Conservation (phyloP, 176 grass and related monocot genomes). For the Areca catechu region DNA sequence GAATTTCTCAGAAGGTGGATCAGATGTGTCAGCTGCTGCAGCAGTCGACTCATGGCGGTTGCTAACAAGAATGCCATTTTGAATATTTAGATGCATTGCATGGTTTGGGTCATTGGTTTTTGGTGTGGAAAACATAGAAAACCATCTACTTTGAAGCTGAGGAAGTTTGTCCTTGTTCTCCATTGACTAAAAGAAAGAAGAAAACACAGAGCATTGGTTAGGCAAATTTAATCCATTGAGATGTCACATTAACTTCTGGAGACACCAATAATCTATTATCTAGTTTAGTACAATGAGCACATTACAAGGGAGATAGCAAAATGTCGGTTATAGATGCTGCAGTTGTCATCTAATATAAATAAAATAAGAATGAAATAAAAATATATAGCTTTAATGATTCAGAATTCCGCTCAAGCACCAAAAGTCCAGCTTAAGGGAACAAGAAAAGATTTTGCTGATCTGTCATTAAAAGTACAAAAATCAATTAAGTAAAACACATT, state of each 20-base stretch:
- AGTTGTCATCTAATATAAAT: no score
- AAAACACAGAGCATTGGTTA: neutral
- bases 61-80: conserved; percentile 24
- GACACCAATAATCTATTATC: neutral
- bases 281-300: neutral
- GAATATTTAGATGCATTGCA: conserved; percentile 17
- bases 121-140: conserved; percentile 31
- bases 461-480: no score
- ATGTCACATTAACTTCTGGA: neutral
- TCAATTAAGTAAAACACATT: no score
- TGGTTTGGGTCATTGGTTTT: conserved; percentile 17
- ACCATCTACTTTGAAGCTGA: conserved; percentile 37
- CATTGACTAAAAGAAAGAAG: conserved; percentile 31
- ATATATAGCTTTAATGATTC: no score
- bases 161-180: conserved; percentile 21
- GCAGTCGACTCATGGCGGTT: conserved; percentile 57
- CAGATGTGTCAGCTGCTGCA: conserved; percentile 53
- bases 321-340: no score
- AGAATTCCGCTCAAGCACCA: no score
- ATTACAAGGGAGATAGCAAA: neutral
- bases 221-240: neutral
- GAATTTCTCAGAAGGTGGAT: conserved; percentile 38
- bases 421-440: no score
- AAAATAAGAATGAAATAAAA: no score
- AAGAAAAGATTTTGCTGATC: no score